Conservation (phyloP, 371 early-diverging fungal genomes). For the Conidiobolus coronatus region DNA sequence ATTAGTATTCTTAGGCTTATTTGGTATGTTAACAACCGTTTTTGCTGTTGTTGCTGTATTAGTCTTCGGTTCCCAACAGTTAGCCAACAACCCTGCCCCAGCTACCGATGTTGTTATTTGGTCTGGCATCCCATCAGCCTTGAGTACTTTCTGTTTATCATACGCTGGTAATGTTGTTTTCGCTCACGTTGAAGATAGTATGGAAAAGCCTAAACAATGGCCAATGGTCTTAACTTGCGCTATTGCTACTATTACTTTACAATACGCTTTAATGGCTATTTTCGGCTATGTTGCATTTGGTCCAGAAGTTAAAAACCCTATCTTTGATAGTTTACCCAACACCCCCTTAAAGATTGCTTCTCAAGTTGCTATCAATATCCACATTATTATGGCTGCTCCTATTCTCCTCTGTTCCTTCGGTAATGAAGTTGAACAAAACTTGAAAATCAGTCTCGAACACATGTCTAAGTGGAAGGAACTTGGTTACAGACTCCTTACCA, state of each 20-base stretch:
- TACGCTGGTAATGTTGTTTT: constrained; percentile 64
- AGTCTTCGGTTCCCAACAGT: not conserved
- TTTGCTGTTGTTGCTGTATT: not conserved
- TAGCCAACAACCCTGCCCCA: constrained; percentile 4
- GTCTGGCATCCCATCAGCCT: constrained; percentile 13
- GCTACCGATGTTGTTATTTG: constrained; percentile 19
- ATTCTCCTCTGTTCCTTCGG: not conserved
- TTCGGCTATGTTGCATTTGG: constrained; percentile 71
- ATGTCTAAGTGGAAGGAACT: not conserved
- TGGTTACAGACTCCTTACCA: too few relatives aligned
- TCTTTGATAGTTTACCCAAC: constrained; percentile 40
- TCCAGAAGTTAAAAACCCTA: constrained; percentile 30
- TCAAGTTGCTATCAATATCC: constrained; percentile 16
- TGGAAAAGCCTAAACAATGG: constrained; percentile 54
- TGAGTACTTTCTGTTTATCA: constrained; percentile 44
- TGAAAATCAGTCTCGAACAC: not conserved
- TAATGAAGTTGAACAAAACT: not conserved
- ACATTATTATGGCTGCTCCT: not conserved
- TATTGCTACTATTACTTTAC: constrained; percentile 37
- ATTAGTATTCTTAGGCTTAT: not conserved
- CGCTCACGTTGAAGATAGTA: constrained; percentile 65
- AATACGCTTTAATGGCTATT: constrained; percentile 51
- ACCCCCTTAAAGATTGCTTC: constrained; percentile 20
- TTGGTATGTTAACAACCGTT: not conserved
- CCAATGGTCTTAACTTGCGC: constrained; percentile 36